Evolutionary conservation across 1,284 basidiomycete species (phyloP).

Genomic region (Kalmanozyma brasiliensis): DNA sequence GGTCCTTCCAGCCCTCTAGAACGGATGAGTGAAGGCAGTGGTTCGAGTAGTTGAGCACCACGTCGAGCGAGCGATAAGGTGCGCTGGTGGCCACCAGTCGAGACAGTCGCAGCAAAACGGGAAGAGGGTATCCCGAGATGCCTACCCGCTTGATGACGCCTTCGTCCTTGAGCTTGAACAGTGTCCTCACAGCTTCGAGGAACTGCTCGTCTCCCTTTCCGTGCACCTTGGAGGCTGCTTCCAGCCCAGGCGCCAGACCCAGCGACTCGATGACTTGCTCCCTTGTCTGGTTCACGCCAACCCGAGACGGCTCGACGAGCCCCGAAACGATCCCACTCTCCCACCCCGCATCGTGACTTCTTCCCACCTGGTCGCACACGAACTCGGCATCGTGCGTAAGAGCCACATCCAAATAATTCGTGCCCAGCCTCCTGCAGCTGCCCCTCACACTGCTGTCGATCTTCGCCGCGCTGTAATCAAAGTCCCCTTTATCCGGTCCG

Average conservation of each 20-base stretch:
- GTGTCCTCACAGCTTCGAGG: slow-evolving; percentile 77
- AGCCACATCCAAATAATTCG: slow-evolving; percentile 69
- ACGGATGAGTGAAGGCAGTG: slow-evolving; percentile 64
- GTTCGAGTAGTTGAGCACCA: slow-evolving; percentile 63
- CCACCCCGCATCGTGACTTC: slow-evolving; percentile 60
- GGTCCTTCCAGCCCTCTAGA: slow-evolving; percentile 46
- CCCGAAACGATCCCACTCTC: slow-evolving; percentile 50
- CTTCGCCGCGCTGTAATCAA: slow-evolving; percentile 81
- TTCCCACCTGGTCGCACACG: slow-evolving; percentile 74
- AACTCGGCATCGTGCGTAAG: slow-evolving; percentile 93
- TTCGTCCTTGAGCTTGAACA: slow-evolving; percentile 80
- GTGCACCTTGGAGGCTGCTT: slow-evolving; percentile 74
- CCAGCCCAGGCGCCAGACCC: slow-evolving; percentile 66
- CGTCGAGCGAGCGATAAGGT: slow-evolving; percentile 66
- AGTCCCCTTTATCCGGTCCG: slow-evolving; percentile 74
- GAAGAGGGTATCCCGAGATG: slow-evolving; percentile 89
- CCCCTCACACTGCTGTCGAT: slow-evolving; percentile 79
- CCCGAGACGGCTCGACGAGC: slow-evolving; percentile 18
- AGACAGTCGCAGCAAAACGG: slow-evolving; percentile 83
- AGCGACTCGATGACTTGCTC: slow-evolving; percentile 54
- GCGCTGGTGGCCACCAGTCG: slow-evolving; percentile 73
- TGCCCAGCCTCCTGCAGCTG: slow-evolving; percentile 80
- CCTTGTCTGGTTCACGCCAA: slow-evolving; percentile 5
- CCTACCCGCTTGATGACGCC: slow-evolving; percentile 84
- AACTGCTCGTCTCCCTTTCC: slow-evolving; percentile 84